Evolutionary conservation across 164 flowering plant genomes (phyloP), one percentile per base, ranked within the genome.

Genomic region (Stephania yunnanensis): DNA sequence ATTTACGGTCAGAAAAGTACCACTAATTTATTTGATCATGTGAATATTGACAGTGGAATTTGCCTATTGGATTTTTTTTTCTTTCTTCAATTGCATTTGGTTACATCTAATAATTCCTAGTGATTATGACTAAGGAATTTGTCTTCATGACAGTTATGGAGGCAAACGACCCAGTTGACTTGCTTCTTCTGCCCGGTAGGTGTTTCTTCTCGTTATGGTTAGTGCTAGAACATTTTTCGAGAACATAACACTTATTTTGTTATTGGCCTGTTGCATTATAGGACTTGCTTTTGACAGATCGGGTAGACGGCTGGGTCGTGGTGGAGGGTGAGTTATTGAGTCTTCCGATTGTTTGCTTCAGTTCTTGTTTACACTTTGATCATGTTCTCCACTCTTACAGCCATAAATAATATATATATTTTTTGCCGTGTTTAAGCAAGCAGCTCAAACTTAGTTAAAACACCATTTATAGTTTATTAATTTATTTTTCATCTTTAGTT

Each of bases 291-390:
- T 96, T 81, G 98, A 96, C 81, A 87, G 79, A 87, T 77, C 89
- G 79, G 99, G 99, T 80, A 90, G 91, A 82, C 97, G 99, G 58
- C 72, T 96, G 82, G 98, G 98, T 61, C 97, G 98, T 77, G 92
- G 96, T 76, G 98, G 97, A 84, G 99, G 99, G 99, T 96, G 86
- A 13, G 90, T 78, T 75, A 46, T 61, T 61, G 20, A 61, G 45
- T 71, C 44, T 66, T 15, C 10, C 17, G 30, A 25, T 46, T 7
- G 53, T 70, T 42, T 30, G 20, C 19, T 15, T 36, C 48, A 8
- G 44, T 25, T 67, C 6, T 67, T 22, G 42, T 9, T 29, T 29
- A 12, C 15, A 29, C 42, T 67, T 29, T 8, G 8, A 4, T 61
- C 25, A 61, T 58, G 17, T 58, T 19, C 12, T 9, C 55, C 13